Evolutionary conservation across 75 land plant genomes (phyloP).

Genomic region (Isoetes taiwanensis): DNA sequence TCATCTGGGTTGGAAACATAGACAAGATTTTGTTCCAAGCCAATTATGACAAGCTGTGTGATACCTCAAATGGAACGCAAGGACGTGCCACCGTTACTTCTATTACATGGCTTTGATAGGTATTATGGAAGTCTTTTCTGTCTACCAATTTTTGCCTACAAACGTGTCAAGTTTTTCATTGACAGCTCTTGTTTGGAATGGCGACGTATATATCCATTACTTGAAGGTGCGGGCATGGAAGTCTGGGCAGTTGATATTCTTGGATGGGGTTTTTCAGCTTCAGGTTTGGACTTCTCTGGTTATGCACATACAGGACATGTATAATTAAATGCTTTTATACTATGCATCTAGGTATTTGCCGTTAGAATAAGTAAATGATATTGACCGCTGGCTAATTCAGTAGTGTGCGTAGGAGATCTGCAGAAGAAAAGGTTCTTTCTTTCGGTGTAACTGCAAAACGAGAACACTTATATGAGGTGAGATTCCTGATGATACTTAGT

Average conservation of each 20-base stretch:
- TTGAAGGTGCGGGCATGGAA: constrained; percentile 70
- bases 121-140: constrained; percentile 8
- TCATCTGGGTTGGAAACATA: constrained; percentile 13
- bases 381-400: no score
- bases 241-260: constrained; percentile 90
- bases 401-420: no score
- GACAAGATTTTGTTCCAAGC: constrained; percentile 30
- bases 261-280: constrained; percentile 90
- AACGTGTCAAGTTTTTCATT: no score
- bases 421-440: constrained; percentile 47
- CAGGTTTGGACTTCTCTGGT: constrained; percentile 47
- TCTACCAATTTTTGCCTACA: not conserved
- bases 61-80: constrained; percentile 29
- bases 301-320: no score
- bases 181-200: constrained; percentile 91
- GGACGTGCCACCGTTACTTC: constrained; percentile 43
- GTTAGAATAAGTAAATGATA: no score
- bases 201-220: constrained; percentile 65
- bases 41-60: constrained; percentile 87
- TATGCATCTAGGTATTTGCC: no score
- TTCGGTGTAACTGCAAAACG: constrained; percentile 66
- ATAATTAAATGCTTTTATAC: no score
- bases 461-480: constrained; percentile 71
- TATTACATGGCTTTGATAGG: constrained; percentile 98
- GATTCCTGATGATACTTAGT: not conserved